Evolutionary conservation across 1,284 basidiomycete genomes (phyloP).

Genomic region (Sparassis latifolia): DNA sequence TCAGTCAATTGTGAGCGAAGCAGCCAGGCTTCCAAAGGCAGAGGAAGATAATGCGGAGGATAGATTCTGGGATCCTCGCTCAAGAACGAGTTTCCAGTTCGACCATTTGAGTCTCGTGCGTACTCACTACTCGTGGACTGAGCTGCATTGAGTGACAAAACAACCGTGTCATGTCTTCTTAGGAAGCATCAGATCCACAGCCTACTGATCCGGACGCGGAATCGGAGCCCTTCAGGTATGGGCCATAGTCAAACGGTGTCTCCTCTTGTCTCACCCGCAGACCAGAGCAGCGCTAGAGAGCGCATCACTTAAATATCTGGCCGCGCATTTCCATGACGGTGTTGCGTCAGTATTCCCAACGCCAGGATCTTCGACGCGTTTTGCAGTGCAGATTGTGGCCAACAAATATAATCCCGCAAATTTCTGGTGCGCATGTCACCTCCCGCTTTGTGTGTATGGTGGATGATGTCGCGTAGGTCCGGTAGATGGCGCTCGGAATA

Average conservation of each 20-base stretch:
- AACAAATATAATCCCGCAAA: slow-evolving; percentile 92
- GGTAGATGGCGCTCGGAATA: slow-evolving; percentile 91
- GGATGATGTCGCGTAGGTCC: slow-evolving; percentile 48
- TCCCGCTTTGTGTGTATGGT: not conserved
- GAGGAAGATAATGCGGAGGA: slow-evolving; percentile 32
- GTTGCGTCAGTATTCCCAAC: slow-evolving; percentile 65
- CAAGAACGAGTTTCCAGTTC: slow-evolving; percentile 72
- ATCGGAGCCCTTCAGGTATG: slow-evolving; percentile 73
- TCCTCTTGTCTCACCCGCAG: slow-evolving; percentile 1
- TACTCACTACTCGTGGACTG: slow-evolving; percentile 6
- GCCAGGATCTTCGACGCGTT: slow-evolving; percentile 38
- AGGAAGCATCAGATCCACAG: slow-evolving; percentile 76
- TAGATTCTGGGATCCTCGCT: slow-evolving; percentile 77
- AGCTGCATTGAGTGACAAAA: no score
- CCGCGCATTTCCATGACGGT: slow-evolving; percentile 75
- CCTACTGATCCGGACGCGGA: slow-evolving; percentile 55
- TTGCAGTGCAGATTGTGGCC: slow-evolving; percentile 78
- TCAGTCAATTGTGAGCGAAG: slow-evolving; percentile 74
- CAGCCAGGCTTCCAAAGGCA: slow-evolving; percentile 37
- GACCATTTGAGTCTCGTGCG: slow-evolving; percentile 76
- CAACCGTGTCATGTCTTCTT: not conserved
- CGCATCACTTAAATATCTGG: slow-evolving; percentile 62
- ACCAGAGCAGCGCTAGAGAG: slow-evolving; percentile 63
- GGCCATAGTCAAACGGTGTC: not conserved
- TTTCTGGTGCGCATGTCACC: slow-evolving; percentile 69